Evolutionary conservation across 805 yeast genomes (phyloP), one percentile per base, ranked within the genome.

Genomic region (Kockiozyma suomiensis): DNA sequence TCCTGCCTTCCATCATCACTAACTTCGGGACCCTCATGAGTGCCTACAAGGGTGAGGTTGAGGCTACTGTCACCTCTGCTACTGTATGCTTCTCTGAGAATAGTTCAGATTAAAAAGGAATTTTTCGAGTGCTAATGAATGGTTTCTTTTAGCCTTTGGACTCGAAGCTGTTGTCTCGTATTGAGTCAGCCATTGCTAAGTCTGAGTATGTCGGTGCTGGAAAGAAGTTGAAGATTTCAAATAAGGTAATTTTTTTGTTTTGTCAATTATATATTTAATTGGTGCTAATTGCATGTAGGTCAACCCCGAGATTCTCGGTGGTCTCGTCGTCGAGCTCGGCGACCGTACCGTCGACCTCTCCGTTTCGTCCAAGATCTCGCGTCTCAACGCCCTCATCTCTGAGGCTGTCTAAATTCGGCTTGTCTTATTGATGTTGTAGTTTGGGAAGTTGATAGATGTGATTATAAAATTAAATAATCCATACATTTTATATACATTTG

Each of bases 261-360:
- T 28, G 8, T 26, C 4, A 8, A 28, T 2, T 45, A 13, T 12
- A 12, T 13, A 10, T 3, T 13, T 12, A 26, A 15, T 13, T 28
- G 49, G n/a, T 17, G 35, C 43, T 37, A 50, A 17, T 21, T 21
- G n/a, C 23, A 2, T 37, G 21, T 15, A 61, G 65, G 59, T 93
- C 65, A 85, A 90, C 80, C 90, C 97, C 66, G 94, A 88, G 67
- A 89, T 94, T 74, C 82, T 89, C 75, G 99, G 99, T 74, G 99
- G 99, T 72, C 84, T 94, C 75, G 80, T 94, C 69, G 96, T 94
- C 62, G 97, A 92, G 79, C 90, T 94, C 71, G 97, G 93, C 73
- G 99, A 93, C 81, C 90, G 87, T 78, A 92, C 98, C 66, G 97
- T 91, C 71, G 99, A 94, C 79, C 82, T 93, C 76, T 87, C 96